Base-by-base conservation (phyloP, 768 basidiomycete genomes). In the Suillus clintonianus region DNA sequence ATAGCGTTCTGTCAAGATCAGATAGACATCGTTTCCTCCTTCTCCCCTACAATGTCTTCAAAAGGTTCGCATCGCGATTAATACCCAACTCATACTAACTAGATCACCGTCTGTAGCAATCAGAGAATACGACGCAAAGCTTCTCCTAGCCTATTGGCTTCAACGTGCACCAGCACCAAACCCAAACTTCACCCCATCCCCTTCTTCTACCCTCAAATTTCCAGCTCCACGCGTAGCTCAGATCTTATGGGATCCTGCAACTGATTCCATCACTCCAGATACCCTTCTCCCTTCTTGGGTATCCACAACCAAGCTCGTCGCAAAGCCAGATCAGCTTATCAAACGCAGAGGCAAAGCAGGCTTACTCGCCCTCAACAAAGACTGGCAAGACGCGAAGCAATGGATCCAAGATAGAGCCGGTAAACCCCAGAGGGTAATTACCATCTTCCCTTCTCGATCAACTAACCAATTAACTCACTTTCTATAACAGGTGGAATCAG, bases 311-410 rank as follows among this genome's bases (percentile, higher is more conserved):
- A 93, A 94, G 83, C 92, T 97, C 76, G 95, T 97, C 72, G 95
- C 89, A 19, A 97, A 97, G 82, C 95, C 95, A 30, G 95, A 97
- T 81, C 95, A 97, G 81, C 90, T 99, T 79, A 99, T 99, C 88
- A 99, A 99, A 84, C 92, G 97, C 68, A 92, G 97, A 66, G 97
- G 97, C 72, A 99, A 99, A 86, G 95, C 95, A 24, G 97, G 97
- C 68, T 86, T 99, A 15, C 87, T 99, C 67, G 89, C 89, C 41
- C 85, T 99, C 68, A 98, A 99, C 89, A 96, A 96, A 81, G 82
- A 84, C 27, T 97, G 92, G 93, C 83, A 89, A 42, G 92, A 91
- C 71, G 93, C 93, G 24, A 92, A 86, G 74, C 78, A 84, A 57
- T 99, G 97, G 96, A 92, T 99, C 74, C 74, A 83, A 60, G 87